Evolutionary conservation across 2,329 filamentous ascomycete species (phyloP).

Genomic region (Phaeosphaeriaceae sp.): DNA sequence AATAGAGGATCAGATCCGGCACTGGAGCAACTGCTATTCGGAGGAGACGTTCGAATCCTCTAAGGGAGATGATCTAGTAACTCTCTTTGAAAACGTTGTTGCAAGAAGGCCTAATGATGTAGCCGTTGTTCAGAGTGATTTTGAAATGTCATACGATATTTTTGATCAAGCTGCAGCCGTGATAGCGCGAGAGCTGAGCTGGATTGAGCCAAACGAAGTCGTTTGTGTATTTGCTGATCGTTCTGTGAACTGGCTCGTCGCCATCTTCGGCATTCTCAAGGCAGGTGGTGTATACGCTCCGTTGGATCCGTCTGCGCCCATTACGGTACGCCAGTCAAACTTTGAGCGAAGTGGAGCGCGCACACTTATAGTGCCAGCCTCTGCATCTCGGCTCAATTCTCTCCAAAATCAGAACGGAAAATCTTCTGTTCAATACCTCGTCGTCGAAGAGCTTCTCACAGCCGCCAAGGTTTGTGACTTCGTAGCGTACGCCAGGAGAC

Average conservation of each 20-base stretch:
- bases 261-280: constrained; percentile 45
- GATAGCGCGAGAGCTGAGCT: neutral
- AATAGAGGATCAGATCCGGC: neutral
- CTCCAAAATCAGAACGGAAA: no score
- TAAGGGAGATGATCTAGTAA: constrained; percentile 17
- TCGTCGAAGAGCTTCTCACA: no score
- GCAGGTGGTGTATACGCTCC: constrained; percentile 43
- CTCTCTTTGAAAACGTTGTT: constrained; percentile 18
- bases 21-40: constrained; percentile 2
- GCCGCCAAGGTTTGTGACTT: neutral
- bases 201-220: constrained; percentile 7
- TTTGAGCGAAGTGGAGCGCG: constrained; percentile 27
- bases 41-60: constrained; percentile 1
- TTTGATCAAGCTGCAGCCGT: constrained; percentile 3
- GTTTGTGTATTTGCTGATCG: constrained; percentile 46
- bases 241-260: constrained; percentile 45
- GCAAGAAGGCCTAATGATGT: constrained; percentile 1
- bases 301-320: constrained; percentile 30
- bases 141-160: constrained; percentile 6
- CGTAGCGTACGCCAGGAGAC: neutral
- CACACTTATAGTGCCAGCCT: constrained; percentile 29
- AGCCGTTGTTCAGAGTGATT: constrained; percentile 8
- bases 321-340: constrained; percentile 22
- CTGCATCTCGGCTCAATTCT: neutral
- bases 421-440: no score